These are phyloP conservation scores for Colletotrichum lini DNA, from an alignment of 2,329 filamentous ascomycete genomes.

Conservation along the genomic window DNA sequence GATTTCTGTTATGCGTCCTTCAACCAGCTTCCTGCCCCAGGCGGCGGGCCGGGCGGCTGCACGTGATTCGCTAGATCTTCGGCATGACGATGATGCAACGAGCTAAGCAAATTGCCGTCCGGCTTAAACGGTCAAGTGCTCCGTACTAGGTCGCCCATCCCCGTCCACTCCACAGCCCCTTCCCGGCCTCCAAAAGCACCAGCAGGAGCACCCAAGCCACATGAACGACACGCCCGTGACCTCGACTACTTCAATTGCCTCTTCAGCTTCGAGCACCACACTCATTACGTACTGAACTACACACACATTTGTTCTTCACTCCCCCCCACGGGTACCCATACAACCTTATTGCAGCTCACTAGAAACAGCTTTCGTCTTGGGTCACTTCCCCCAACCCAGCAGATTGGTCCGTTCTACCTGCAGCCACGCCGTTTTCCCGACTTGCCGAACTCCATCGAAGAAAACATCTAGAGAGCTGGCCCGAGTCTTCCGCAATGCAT, in stretches of 20 bases:
- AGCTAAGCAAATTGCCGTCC: constrained; percentile 44
- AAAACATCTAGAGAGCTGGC: constrained; percentile 42
- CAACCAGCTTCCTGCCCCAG: background rate
- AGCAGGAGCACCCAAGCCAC: constrained; percentile 11
- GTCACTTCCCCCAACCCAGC: background rate
- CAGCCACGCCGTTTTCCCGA: constrained; percentile 1
- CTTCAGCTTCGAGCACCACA: constrained; percentile 13
- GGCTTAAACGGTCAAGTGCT: constrained; percentile 47
- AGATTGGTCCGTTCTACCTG: background rate
- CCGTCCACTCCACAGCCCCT: constrained; percentile 20
- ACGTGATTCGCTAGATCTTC: constrained; percentile 41
- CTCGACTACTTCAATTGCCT: constrained; percentile 13
- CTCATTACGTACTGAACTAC: constrained; percentile 8
- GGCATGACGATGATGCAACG: constrained; percentile 48
- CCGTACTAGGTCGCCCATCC: constrained; percentile 24
- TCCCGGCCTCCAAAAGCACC: constrained; percentile 15
- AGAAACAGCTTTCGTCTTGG: constrained; percentile 2
- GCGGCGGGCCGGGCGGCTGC: constrained; percentile 40
- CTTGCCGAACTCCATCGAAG: constrained; percentile 20
- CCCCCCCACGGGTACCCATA: background rate
- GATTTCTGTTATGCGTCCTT: too few relatives aligned
- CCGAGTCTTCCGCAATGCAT: constrained; percentile 35
- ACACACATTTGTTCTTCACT: background rate
- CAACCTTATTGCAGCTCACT: constrained; percentile 15
- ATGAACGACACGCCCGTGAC: constrained; percentile 25